Conservation (phyloP, 1,284 basidiomycete genomes). For the Sanghuangporus weigelae region DNA sequence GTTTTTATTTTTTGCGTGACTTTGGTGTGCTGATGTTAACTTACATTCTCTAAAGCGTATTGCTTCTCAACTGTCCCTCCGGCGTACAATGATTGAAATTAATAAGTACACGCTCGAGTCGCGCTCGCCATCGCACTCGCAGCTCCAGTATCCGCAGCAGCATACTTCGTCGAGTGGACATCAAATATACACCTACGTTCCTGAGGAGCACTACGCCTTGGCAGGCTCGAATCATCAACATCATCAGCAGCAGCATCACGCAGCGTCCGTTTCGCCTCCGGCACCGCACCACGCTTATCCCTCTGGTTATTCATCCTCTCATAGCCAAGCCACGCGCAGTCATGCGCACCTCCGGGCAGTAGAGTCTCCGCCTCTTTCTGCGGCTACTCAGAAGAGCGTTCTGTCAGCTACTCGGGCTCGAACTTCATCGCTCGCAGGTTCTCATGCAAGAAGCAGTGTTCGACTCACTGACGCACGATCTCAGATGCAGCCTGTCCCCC, state of each 20-base stretch:
- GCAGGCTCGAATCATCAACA: neutral
- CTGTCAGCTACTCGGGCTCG: constrained; percentile 4
- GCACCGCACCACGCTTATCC: neutral
- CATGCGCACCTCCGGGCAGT: constrained; percentile 20
- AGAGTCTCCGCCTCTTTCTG: constrained; percentile 1
- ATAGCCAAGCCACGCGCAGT: constrained; percentile 19
- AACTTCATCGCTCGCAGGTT: neutral
- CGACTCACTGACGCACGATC: constrained; percentile 17
- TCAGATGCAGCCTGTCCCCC: constrained; percentile 31
- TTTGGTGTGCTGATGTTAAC: constrained; percentile 5
- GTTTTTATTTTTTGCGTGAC: neutral
- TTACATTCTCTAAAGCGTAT: constrained; percentile 44
- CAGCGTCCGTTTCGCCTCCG: constrained; percentile 1
- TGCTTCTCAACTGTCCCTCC: constrained; percentile 61
- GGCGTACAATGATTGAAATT: constrained; percentile 63
- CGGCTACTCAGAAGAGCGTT: neutral
- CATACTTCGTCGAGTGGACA: neutral
- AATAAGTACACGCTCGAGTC: constrained; percentile 30
- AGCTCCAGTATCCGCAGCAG: constrained; percentile 1
- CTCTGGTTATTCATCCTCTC: constrained; percentile 1
- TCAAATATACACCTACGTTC: neutral
- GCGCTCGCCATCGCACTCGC: neutral
- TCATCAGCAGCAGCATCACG: neutral
- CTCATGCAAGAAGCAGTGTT: constrained; percentile 19
- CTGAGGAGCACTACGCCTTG: neutral